Base-by-base conservation (phyloP, 177 flowering plant genomes). In the Telopea speciosissima region DNA sequence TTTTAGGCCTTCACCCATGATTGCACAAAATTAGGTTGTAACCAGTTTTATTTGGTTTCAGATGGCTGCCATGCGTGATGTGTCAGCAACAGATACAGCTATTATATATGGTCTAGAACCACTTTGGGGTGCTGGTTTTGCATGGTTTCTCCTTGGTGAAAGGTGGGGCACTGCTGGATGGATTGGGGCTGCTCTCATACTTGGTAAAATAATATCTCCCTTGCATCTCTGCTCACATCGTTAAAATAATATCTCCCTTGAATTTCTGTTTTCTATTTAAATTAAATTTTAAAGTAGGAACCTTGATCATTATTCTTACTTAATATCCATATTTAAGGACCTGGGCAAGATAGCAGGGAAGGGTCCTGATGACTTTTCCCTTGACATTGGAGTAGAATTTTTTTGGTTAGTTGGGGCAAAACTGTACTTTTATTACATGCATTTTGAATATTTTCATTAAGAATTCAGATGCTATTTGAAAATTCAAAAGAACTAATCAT, bases 101-200 rank as follows among this genome's bases (percentile, higher is more conserved):
- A 85, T 93, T 31, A 86, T 93, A 16, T 90, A 90, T 79, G 92
- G 92, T 3, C 68, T 90, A 83, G 98, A 93, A 73, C 97, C 97
- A 63, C 76, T 93, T 10, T 93, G 98, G 98, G 96, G 95, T 80
- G 95, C 95, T 81, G 89, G 88, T 70, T 90, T 92, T 81, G 95
- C 98, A 58, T 93, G 98, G 98, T 85, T 85, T 75, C 87, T 93
- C 42, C 87, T 93, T 69, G 95, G 93, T 70, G 96, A 93, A 78
- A 88, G 98, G 72, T 90, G 98, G 98, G 90, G 91, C 59, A n/a
- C 77, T n/a, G 52, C 71, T 73, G 98, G 96, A 63, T 92, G 96
- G 98, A 77, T 92, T 63, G 98, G 96, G 13, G 98, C 98, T 73
- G 84, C 88, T 62, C 86, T 92, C 67, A 82, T 92, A 61, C 79